Evolutionary conservation across 2,329 filamentous ascomycete species (phyloP), one percentile per base, ranked within the genome.

Genomic region (Escovopsis sp.): DNA sequence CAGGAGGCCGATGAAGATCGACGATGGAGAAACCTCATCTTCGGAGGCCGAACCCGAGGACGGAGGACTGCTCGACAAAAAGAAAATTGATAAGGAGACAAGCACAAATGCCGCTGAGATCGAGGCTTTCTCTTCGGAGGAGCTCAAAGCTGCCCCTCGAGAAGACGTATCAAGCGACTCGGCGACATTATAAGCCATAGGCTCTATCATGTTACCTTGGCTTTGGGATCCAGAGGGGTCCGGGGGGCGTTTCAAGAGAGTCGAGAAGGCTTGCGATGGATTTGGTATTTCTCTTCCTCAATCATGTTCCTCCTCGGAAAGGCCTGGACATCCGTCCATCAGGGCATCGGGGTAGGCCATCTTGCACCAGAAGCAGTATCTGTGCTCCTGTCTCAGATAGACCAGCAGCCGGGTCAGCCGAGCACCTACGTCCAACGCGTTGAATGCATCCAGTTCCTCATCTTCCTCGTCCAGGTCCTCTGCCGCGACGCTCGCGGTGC

Each of bases 311-410:
- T 94, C 86, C 57, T 94, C 90, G 0, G 76, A 81, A 26, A 78
- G 37, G 1, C 90, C 90, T 0, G 90, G 88, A 63, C 90, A 98
- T 0, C 83, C 87, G 11, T 90, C 84, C 79, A 94, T 77, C 26
- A 62, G 57, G 26, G 61, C 62, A 49, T 85, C 76, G 0, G 76
- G 70, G 53, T 94, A 98, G 35, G 65, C 64, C 56, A 70, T 80
- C 55, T 94, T 96, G 59, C 90, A 98, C 82, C 87, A 98, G 53
- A 94, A 94, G 60, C 90, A 98, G 53, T 98, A 98, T 31, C 66
- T 58, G 49, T 85, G 73, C 49, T 70, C 70, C 33, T 74, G 63
- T 27, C 90, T 70, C 36, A 98, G 55, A 55, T 82, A 76, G 14
- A 60, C 54, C 9, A 94, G 68, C 12, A 92, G 55, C 45, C 64